Base-by-base conservation (phyloP, 1,284 basidiomycete species). In the Ganoderma lingzhi region DNA sequence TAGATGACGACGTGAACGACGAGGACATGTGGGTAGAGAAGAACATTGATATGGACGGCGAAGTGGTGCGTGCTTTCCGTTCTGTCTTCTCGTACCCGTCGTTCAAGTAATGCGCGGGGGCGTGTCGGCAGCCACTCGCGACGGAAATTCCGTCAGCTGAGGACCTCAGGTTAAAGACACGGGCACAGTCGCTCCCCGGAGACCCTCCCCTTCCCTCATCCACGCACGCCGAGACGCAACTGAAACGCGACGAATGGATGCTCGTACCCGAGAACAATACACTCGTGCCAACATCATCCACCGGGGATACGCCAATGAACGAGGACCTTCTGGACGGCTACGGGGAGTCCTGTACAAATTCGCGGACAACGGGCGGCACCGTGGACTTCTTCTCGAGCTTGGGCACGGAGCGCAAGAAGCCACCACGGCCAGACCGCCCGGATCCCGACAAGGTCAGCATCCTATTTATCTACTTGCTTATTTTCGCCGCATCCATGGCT, bases 231-330 rank as follows among this genome's bases (percentile, higher is more conserved):
- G 87, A 88, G 70, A 83, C 86, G 0, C 80, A 83, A 23, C 77
- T 92, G 30, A 86, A 90, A 75, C 87, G 96, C 23, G 95, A 96
- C 73, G 91, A 95, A 45, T 97, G 96, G 96, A 97, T 98, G 96
- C 82, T 95, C n/a, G 82, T 86, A 39, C 87, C 88, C 6, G 75
- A 83, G 6, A 74, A 77, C 2, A 68, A 75, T 41, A 67, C 75
- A 0, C 73, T 68, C 8, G 69, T 78, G 30, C 74, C 80, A 23
- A 73, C 59, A 3, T 80, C 69, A 69, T 75, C 44, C 60, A 78
- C 68, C 71, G 76, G 28, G 70, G 74, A 59, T 19, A 64, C 58
- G 15, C 55, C 62, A 2, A 81, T 79, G 6, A 84, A 89, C 51
- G 86, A 89, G 39, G 83, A 86, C 6, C 80, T 92, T 65, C 92